phyloP scores from a whole-genome alignment of 306 rosid genomes.

The Rosa chinensis region DNA sequence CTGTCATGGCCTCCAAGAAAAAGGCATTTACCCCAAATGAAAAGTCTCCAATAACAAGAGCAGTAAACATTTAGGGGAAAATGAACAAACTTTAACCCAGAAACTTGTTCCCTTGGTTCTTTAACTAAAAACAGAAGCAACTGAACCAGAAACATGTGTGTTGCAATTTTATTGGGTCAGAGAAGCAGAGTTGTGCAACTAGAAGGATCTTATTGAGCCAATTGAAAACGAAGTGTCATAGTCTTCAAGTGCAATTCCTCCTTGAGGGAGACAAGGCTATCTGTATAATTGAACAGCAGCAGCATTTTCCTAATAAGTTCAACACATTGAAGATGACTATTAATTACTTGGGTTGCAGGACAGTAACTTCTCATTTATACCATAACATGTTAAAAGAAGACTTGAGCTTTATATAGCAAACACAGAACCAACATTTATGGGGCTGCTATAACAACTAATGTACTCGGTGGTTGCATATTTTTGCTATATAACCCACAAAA shows the following conservation, averaged over 20 bases:
- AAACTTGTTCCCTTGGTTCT: not conserved
- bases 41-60: not conserved
- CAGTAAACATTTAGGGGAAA: not conserved
- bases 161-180: not conserved
- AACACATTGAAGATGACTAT: slow-evolving; percentile 1
- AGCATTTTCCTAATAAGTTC: slow-evolving; percentile 1
- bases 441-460: not conserved
- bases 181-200: slow-evolving; percentile 2
- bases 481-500: not conserved
- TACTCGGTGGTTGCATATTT: not conserved
- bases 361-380: slow-evolving; percentile 1
- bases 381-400: not conserved
- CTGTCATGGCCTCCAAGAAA: not conserved
- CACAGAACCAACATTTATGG: not conserved
- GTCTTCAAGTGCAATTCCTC: not conserved
- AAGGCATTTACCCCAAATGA: not conserved
- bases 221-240: not conserved
- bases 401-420: not conserved
- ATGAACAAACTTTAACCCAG: not conserved
- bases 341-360: not conserved
- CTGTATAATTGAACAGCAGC: not conserved
- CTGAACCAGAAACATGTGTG: not conserved
- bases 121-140: slow-evolving; percentile 1
- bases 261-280: not conserved
- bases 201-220: not conserved